Percentiles rank a stretch among this genome's conserved stretches.
phyloP scores from a whole-genome alignment of 495 filamentous ascomycete species.

The Penicillium canariense region DNA sequence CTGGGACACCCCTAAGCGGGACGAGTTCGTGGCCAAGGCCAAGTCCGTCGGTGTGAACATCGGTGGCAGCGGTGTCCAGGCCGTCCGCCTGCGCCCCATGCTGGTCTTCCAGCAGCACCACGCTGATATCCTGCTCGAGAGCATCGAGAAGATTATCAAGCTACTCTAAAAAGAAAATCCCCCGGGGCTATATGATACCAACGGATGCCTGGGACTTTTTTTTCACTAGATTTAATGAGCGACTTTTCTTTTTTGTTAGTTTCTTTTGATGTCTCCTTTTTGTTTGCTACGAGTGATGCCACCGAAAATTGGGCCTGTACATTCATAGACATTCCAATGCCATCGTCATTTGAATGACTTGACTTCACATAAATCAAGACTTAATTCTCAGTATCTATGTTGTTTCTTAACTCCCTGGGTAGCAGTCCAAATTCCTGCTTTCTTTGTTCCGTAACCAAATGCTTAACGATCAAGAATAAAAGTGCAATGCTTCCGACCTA shows the following conservation, averaged over 20 bases:
- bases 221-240: slow-evolving; percentile 26
- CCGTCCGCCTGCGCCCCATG: slow-evolving; percentile 91
- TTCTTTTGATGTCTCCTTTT: slow-evolving; percentile 4
- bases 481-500: slow-evolving; percentile 26
- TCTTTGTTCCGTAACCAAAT: slow-evolving; percentile 15
- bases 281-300: slow-evolving; percentile 23
- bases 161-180: slow-evolving; percentile 39
- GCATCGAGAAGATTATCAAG: slow-evolving; percentile 73
- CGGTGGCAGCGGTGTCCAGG: slow-evolving; percentile 77
- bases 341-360: slow-evolving; percentile 17
- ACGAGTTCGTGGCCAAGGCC: slow-evolving; percentile 73
- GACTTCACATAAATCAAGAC: not conserved
- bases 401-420: slow-evolving; percentile 3
- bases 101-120: slow-evolving; percentile 93
- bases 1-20: slow-evolving; percentile 84
- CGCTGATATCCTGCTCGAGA: slow-evolving; percentile 65
- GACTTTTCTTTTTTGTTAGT: slow-evolving; percentile 10
- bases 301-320: slow-evolving; percentile 20
- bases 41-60: slow-evolving; percentile 87
- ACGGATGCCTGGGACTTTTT: slow-evolving; percentile 12
- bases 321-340: slow-evolving; percentile 23
- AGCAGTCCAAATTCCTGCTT: slow-evolving; percentile 7
- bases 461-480: slow-evolving; percentile 11
- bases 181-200: slow-evolving; percentile 4
- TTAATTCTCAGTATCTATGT: not conserved